phyloP scores from a whole-genome alignment of 495 filamentous ascomycete species.

The Podospora conica region DNA sequence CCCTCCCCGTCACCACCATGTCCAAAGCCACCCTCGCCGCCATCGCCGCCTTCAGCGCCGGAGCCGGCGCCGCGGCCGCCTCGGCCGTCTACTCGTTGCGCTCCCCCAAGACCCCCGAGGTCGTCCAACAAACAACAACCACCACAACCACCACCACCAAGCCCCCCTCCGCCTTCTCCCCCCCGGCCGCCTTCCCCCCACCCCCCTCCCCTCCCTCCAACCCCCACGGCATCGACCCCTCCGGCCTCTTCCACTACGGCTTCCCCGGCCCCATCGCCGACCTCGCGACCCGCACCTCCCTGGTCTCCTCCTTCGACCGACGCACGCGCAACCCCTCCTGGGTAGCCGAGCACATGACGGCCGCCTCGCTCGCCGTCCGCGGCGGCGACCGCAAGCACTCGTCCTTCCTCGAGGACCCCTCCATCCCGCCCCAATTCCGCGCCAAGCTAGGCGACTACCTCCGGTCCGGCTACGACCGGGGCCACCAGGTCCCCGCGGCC shows the following conservation, averaged over 20 bases:
- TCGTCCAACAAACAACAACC: conserved; percentile 37
- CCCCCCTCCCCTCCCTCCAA: conserved; percentile 23
- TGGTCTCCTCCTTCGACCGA: conserved; percentile 85
- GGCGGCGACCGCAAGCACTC: conserved; percentile 81
- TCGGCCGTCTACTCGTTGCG: conserved; percentile 64
- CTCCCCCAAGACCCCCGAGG: conserved; percentile 38
- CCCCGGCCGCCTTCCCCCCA: conserved; percentile 40
- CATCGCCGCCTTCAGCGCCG: conserved; percentile 83
- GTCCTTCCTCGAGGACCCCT: conserved; percentile 71
- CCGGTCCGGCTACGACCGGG: conserved; percentile 92
- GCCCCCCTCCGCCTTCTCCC: conserved; percentile 26
- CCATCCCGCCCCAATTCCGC: conserved; percentile 79
- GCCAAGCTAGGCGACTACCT: conserved; percentile 88
- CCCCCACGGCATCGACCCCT: conserved; percentile 63
- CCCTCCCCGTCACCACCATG: conserved; percentile 43
- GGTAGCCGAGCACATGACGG: conserved; percentile 97
- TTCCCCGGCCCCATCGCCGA: conserved; percentile 90
- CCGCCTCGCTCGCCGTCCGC: conserved; percentile 66
- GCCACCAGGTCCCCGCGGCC: conserved; percentile 93
- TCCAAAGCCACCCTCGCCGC: conserved; percentile 82
- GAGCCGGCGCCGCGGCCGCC: conserved; percentile 78
- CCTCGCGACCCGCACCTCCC: conserved; percentile 62
- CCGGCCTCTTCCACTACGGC: conserved; percentile 91
- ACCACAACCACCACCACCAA: conserved; percentile 39
- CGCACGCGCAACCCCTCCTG: conserved; percentile 87